Base-by-base conservation (phyloP, 2,329 filamentous ascomycete species). In the Trichoderma hamatum region DNA sequence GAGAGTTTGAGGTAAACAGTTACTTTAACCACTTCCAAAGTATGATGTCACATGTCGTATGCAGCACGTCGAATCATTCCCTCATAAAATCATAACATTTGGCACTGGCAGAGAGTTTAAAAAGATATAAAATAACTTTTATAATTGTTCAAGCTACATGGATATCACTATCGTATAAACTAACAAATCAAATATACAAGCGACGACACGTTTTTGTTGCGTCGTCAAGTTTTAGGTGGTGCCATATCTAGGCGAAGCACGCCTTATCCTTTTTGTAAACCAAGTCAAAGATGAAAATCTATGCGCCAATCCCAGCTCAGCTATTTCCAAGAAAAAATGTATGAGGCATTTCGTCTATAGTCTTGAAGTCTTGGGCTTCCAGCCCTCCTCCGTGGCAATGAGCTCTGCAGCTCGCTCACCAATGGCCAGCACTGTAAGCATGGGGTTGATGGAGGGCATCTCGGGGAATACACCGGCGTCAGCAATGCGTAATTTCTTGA, bases 391-490 rank as follows among this genome's bases (percentile, higher is more conserved):
- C 34, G 90, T 90, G 77, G 80, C 80, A 71, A 97, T 90, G 78
- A 97, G 80, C 84, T 97, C 94, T 0, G 94, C 94, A 6, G 89
- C 90, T 69, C 92, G 86, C 87, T 97, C 94, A 9, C 92, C 94
- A 75, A 96, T 88, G 65, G 88, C 90, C 76, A 97, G 80, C 5
- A 97, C 93, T 1, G 93, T 97, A 76, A 97, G 83, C 94, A 97
- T 96, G 70, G 92, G 93, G 83, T 97, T 97, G 78, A 96, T 91
- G 66, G 87, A 91, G 56, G 92, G 86, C 88, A 97, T 96, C 71
- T 91, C 91, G 0, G 93, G 94, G 84, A 97, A 97, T 62, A 97
- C 88, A 75, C 93, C 92, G 0, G 93, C 93, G 79, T 97, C 93
- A 1, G 92, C 92, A 73, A 97, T 93, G 69, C 93, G 87, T 69